These are phyloP conservation scores for Blepharisma japonicum DNA, from an alignment of 73 alveolate species.

Conservation along the genomic window DNA sequence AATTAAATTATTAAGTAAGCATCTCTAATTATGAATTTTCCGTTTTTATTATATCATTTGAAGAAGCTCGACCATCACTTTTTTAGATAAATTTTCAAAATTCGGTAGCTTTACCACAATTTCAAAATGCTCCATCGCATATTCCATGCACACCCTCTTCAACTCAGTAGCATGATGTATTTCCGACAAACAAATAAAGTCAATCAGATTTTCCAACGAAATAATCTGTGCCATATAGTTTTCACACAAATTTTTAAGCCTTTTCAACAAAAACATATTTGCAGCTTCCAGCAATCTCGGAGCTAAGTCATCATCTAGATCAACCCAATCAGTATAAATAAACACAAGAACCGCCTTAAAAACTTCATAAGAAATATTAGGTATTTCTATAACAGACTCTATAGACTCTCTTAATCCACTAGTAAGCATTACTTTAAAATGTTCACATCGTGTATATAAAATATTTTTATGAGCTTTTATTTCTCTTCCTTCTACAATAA, in stretches of 20 bases:
- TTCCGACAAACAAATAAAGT: slow-evolving; percentile 57
- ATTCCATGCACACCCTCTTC: slow-evolving; percentile 56
- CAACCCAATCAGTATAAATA: slow-evolving; percentile 61
- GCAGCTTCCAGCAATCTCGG: slow-evolving; percentile 54
- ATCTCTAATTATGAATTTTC: too few species aligned
- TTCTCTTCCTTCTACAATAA: slow-evolving; percentile 48
- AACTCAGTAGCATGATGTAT: slow-evolving; percentile 59
- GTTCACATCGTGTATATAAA: slow-evolving; percentile 64
- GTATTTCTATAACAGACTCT: slow-evolving; percentile 38
- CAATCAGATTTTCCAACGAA: slow-evolving; percentile 61
- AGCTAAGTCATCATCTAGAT: slow-evolving; percentile 34
- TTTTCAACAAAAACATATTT: slow-evolving; percentile 42
- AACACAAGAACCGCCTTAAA: slow-evolving; percentile 44
- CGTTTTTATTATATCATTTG: too few species aligned
- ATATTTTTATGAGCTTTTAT: slow-evolving; percentile 63
- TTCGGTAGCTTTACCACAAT: slow-evolving; percentile 41
- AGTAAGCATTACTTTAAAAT: slow-evolving; percentile 52
- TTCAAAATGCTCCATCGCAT: slow-evolving; percentile 48
- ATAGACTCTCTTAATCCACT: slow-evolving; percentile 47
- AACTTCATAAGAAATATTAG: slow-evolving; percentile 29
- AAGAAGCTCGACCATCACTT: slow-evolving; percentile 39
- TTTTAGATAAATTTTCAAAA: slow-evolving; percentile 40
- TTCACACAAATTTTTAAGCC: slow-evolving; percentile 71
- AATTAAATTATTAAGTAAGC: too few species aligned
- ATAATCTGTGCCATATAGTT: slow-evolving; percentile 44